Base-by-base conservation (phyloP, 1,139 yeast species). In the Casaregolazyma suthepensis region DNA sequence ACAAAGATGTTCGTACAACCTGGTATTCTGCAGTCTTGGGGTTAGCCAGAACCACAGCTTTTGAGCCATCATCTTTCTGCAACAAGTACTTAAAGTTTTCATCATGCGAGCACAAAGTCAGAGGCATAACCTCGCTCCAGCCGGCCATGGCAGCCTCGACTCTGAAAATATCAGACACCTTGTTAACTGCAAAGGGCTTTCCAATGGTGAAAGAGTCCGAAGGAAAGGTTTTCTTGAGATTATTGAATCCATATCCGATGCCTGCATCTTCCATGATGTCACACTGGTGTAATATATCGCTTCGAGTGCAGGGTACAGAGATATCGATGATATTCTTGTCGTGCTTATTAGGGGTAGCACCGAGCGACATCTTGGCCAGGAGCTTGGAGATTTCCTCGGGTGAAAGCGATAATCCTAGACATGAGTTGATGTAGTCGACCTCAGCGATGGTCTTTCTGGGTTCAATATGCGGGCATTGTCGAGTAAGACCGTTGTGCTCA, bases 241-340 rank as follows among this genome's bases (percentile, higher is more conserved):
- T 89, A 73, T 91, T 87, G 77, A 85, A 94, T 56, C 99, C 99
- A 69, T 90, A 94, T 38, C 90, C 96, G 68, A 94, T 86, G 52
- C 97, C 99, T 48, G 91, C 96, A 71, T 94, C 99, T 73, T 94
- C 99, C 96, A 94, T 87, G 62, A 94, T 86, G 72, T 94, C 99
- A 78, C 99, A 93, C 71, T 90, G 96, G 72, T 94, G 99, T 66
- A 94, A 79, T 59, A 94, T 81, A 71, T 94, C 99, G 9, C 98
- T 84, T 75, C 99, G 85, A 47, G 99, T 93, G 63, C 89, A 84
- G 61, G 99, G 99, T 57, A 93, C 81, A 47, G 74, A 69, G 53
- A 93, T 96, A 54, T 85, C 83, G 54, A 91, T 67, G 44, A 80
- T 61, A 59, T 82, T 78, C 19, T 75, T 63, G 59, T 82, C 79